These are phyloP conservation scores for Spinellus fusiger DNA, from an alignment of 192 early-diverging fungal species.

Conservation along the genomic window DNA sequence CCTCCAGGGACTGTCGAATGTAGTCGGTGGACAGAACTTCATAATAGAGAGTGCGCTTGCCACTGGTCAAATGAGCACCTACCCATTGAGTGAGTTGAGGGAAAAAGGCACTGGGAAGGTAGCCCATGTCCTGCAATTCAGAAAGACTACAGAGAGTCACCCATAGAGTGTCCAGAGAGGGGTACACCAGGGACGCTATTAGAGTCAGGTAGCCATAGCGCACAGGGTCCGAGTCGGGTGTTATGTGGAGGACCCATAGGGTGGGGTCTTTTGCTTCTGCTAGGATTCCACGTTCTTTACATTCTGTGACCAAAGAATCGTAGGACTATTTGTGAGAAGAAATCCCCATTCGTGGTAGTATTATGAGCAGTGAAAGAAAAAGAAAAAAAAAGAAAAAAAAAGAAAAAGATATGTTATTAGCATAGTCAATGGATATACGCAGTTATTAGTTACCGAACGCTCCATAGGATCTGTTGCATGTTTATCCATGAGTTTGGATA, in stretches of 20 bases:
- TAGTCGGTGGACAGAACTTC: conserved; percentile 17
- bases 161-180: conserved; percentile 9
- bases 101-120: conserved; percentile 1
- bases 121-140: background rate
- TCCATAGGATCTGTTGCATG: background rate
- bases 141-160: conserved; percentile 9
- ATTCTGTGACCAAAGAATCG: background rate
- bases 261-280: background rate
- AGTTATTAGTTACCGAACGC: background rate
- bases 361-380: too few species aligned
- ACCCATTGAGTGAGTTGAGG: conserved; percentile 10
- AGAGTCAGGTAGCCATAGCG: conserved; percentile 4
- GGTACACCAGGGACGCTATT: conserved; percentile 12
- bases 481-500: conserved; percentile 5
- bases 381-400: too few species aligned
- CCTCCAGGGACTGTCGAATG: background rate
- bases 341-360: too few species aligned
- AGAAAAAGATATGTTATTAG: too few species aligned
- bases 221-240: background rate
- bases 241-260: background rate
- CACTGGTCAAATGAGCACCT: conserved; percentile 13
- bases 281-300: background rate
- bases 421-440: too few species aligned
- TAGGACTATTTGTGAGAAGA: too few species aligned
- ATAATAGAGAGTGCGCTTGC: conserved; percentile 9